Base-by-base conservation (phyloP, 1,284 basidiomycete genomes). In the Heterobasidion annosum region DNA sequence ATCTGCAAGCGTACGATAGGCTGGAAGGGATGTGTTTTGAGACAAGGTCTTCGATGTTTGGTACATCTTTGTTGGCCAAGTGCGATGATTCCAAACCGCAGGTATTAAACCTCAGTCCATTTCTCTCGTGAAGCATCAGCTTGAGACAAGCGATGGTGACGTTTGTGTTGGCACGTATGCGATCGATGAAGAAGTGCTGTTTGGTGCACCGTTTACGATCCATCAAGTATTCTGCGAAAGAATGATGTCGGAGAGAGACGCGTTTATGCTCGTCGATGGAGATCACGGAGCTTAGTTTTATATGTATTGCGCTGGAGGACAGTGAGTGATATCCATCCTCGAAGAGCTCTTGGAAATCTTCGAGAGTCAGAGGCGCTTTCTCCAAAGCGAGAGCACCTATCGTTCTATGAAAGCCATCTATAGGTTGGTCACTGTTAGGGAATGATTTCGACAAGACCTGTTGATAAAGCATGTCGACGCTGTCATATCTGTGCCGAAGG, bases 81-180 rank as follows among this genome's bases (percentile, higher is more conserved):
- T 66, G 58, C 4, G 71, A 70, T 0, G 64, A 63, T 43, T 62
- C 48, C 7, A 70, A 53, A 8, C 58, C 40, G 50, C 64, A 67
- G 5, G 73, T 68, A 54, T 68, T 70, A 56, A 70, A 72, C 34
- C 64, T 57, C 19, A 77, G 68, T 12, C 65, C 60, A 1, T 54
- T 16, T n/a, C n/a, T n/a, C n/a, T 40, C 37, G 6, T 40, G 10
- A 8, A 64, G 56, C 63, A 73, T 66, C n/a, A 64, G 53, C 8
- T 56, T 51, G 5, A 72, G 54, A 15, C 63, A 66, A 0, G 62
- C 56, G 3, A 54, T 46, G 1, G 66, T 61, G 15, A 70, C 60
- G 9, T 54, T 54, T 3, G 47, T 47, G 18, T 63, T 58, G 8
- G 58, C 54, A 5, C 34, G 34, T 0, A 12, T 18, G 2, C 45